phyloP scores from a whole-genome alignment of 177 flowering plant species.

The Telopea speciosissima region DNA sequence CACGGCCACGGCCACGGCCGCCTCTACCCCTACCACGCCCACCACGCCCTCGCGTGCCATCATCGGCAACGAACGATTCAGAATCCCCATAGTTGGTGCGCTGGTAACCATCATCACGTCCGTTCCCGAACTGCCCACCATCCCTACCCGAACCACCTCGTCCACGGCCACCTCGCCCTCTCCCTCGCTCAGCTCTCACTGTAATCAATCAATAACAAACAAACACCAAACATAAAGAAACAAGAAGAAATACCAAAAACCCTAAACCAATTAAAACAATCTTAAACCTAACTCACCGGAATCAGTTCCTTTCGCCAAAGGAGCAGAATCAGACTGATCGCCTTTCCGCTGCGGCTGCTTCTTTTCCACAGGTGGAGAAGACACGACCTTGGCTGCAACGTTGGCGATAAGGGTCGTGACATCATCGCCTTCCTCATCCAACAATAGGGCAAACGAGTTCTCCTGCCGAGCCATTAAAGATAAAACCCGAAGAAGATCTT shows the following conservation, averaged over 20 bases:
- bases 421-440: conserved; percentile 26
- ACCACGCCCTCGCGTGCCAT: conserved; percentile 12
- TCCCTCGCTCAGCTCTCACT: conserved; percentile 22
- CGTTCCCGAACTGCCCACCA: conserved; percentile 15
- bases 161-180: conserved; percentile 18
- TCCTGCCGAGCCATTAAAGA: conserved; percentile 17
- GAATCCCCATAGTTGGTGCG: conserved; percentile 14
- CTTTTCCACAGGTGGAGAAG: conserved; percentile 7
- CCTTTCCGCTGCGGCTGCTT: conserved; percentile 6
- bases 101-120: conserved; percentile 14
- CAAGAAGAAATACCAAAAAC: neutral
- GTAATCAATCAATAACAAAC: conserved; percentile 2
- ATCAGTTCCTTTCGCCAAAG: conserved; percentile 11
- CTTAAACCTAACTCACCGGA: conserved; percentile 11
- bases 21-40: conserved; percentile 20
- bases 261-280: conserved; percentile 2
- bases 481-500: neutral
- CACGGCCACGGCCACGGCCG: conserved; percentile 17
- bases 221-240: neutral
- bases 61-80: conserved; percentile 9
- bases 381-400: conserved; percentile 14
- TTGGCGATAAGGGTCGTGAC: conserved; percentile 15
- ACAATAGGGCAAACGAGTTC: conserved; percentile 27
- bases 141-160: conserved; percentile 10
- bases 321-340: neutral